Percentiles rank a stretch among this genome's conserved stretches.
Conservation (phyloP, 768 basidiomycete species). For the Lentinula boryana region DNA sequence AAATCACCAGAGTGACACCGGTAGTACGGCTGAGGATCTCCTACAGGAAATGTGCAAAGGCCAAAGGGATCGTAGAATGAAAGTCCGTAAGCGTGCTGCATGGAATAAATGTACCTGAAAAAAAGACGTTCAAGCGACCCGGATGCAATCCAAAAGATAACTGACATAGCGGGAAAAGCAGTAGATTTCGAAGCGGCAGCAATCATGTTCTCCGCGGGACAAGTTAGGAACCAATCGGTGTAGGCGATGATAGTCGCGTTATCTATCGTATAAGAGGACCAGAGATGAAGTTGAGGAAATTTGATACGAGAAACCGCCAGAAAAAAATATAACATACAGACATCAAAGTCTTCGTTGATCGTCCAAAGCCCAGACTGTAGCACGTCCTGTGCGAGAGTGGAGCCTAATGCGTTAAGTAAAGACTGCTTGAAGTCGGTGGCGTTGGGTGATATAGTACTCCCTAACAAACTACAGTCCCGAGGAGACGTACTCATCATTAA, state of each 20-base stretch:
- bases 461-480: slow-evolving; percentile 5
- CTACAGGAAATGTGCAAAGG: slow-evolving; percentile 14
- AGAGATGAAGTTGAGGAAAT: not conserved
- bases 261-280: not conserved
- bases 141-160: not conserved
- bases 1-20: slow-evolving; percentile 16
- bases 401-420: slow-evolving; percentile 3
- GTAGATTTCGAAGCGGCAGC: slow-evolving; percentile 7
- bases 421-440: slow-evolving; percentile 10
- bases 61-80: slow-evolving; percentile 11
- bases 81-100: slow-evolving; percentile 13
- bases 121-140: not conserved
- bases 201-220: slow-evolving; percentile 11
- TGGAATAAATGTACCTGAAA: slow-evolving; percentile 12
- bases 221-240: slow-evolving; percentile 10
- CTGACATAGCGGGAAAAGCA: slow-evolving; percentile 12
- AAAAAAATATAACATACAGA: slow-evolving; percentile 4
- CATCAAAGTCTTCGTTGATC: slow-evolving; percentile 3
- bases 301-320: not conserved
- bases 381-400: slow-evolving; percentile 2
- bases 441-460: slow-evolving; percentile 9
- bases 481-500: not conserved
- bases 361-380: slow-evolving; percentile 13
- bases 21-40: slow-evolving; percentile 13
- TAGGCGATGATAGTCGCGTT: slow-evolving; percentile 11